These are phyloP conservation scores for Stachybotrys chlorohalonatus DNA, from an alignment of 2,329 filamentous ascomycete genomes.

Conservation along the genomic window DNA sequence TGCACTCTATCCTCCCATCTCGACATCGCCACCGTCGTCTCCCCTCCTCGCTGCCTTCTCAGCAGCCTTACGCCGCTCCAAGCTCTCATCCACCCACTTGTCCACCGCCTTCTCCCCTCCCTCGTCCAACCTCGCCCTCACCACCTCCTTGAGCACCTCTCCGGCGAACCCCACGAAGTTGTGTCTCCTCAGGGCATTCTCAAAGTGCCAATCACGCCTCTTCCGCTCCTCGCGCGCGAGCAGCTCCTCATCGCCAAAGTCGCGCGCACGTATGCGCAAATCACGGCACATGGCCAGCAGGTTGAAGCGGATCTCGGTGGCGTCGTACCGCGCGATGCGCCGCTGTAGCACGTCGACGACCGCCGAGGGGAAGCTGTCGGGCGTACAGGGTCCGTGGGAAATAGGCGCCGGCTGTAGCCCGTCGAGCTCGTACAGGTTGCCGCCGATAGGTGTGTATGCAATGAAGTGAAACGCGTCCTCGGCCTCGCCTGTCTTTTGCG, in stretches of 20 bases:
- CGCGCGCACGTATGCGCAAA: conserved; percentile 63
- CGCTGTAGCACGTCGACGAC: conserved; percentile 82
- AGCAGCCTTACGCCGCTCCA: conserved; percentile 40
- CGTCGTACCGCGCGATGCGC: conserved; percentile 76
- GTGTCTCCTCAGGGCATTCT: conserved; percentile 84
- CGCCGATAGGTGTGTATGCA: conserved; percentile 77
- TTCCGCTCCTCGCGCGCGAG: conserved; percentile 75
- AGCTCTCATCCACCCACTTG: conserved; percentile 62
- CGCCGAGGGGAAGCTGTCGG: conserved; percentile 64
- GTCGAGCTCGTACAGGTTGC: conserved; percentile 85
- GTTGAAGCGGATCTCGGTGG: conserved; percentile 89
- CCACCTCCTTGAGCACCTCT: conserved; percentile 80
- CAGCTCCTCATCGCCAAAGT: conserved; percentile 74
- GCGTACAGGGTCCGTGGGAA: conserved; percentile 66
- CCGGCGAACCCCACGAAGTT: conserved; percentile 97
- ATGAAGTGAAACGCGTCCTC: conserved; percentile 98
- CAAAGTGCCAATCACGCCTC: conserved; percentile 81
- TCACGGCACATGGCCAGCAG: conserved; percentile 87
- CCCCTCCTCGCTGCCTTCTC: conserved; percentile 24
- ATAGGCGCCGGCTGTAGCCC: conserved; percentile 91
- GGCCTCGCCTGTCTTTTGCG: conserved; percentile 53
- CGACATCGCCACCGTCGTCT: conserved; percentile 25
- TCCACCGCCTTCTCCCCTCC: conserved; percentile 58
- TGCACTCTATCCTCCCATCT: conserved; percentile 24
- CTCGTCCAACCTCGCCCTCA: conserved; percentile 60